phyloP scores from a whole-genome alignment of 2,329 filamentous ascomycete genomes.

The Fusarium luffae region DNA sequence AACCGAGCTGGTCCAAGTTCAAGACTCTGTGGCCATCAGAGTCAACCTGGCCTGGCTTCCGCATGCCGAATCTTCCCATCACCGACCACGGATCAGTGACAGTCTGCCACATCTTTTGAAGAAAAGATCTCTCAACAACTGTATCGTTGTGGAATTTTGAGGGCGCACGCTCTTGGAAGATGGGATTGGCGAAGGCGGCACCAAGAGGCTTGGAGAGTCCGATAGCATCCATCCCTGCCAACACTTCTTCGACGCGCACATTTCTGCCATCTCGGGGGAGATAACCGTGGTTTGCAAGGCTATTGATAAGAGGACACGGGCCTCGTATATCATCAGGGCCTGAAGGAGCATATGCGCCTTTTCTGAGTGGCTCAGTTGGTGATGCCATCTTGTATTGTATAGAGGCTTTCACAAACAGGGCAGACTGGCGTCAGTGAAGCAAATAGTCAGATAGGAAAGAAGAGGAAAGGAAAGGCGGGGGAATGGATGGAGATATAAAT shows the following conservation, averaged over 20 bases:
- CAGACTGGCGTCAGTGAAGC: neutral
- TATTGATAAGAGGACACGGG: slow-evolving; percentile 42
- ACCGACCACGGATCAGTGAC: slow-evolving; percentile 37
- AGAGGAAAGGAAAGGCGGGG: neutral
- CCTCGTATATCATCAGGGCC: slow-evolving; percentile 35
- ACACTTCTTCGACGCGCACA: slow-evolving; percentile 30
- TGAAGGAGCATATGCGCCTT: slow-evolving; percentile 33
- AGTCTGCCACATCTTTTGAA: slow-evolving; percentile 12
- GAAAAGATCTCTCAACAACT: slow-evolving; percentile 3
- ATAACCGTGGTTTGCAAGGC: slow-evolving; percentile 44
- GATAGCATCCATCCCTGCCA: slow-evolving; percentile 27
- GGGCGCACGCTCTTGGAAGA: slow-evolving; percentile 35
- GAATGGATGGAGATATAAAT: neutral
- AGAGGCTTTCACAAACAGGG: neutral
- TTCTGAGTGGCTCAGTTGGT: slow-evolving; percentile 13
- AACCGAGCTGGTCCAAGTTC: slow-evolving; percentile 37
- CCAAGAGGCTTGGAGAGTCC: slow-evolving; percentile 38
- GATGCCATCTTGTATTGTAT: slow-evolving; percentile 18
- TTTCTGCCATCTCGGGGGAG: slow-evolving; percentile 39
- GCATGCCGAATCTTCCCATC: slow-evolving; percentile 37
- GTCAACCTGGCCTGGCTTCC: slow-evolving; percentile 36
- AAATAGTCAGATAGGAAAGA: neutral
- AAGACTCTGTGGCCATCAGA: slow-evolving; percentile 29
- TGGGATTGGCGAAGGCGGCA: slow-evolving; percentile 37
- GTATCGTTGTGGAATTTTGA: slow-evolving; percentile 14